These are phyloP conservation scores for Fusarium udum DNA, from an alignment of 2,329 filamentous ascomycete species.

Conservation along the genomic window DNA sequence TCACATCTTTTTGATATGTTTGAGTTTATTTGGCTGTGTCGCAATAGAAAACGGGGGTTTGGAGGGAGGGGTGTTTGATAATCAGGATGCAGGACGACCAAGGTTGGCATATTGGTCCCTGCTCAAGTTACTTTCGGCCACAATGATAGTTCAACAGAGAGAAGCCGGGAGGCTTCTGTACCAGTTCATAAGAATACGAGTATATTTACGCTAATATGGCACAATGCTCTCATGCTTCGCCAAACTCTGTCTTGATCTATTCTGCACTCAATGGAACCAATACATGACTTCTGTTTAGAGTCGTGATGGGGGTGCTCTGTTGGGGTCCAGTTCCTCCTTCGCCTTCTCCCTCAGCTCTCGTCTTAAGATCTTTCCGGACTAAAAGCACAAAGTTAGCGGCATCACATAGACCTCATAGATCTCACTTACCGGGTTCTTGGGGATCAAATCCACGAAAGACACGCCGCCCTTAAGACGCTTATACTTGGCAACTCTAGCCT, in stretches of 20 bases:
- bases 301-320: background rate
- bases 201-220: background rate
- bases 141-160: background rate
- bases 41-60: no score
- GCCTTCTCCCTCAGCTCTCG: conserved; percentile 17
- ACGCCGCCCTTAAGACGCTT: conserved; percentile 71
- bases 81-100: background rate
- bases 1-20: background rate
- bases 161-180: background rate
- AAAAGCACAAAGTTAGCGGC: background rate
- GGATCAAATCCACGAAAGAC: conserved; percentile 70
- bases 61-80: no score
- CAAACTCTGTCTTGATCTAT: background rate
- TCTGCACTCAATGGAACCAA: no score
- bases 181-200: background rate
- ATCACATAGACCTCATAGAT: accelerated
- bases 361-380: conserved; percentile 30
- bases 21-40: accelerated
- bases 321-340: conserved; percentile 12
- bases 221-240: background rate
- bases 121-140: background rate
- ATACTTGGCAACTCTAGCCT: conserved; percentile 70
- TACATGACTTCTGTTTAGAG: background rate
- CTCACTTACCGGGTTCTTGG: conserved; percentile 68
- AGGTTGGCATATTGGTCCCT: background rate